Evolutionary conservation across 2,329 filamentous ascomycete species (phyloP).

Genomic region (Nannizzia gypsea): DNA sequence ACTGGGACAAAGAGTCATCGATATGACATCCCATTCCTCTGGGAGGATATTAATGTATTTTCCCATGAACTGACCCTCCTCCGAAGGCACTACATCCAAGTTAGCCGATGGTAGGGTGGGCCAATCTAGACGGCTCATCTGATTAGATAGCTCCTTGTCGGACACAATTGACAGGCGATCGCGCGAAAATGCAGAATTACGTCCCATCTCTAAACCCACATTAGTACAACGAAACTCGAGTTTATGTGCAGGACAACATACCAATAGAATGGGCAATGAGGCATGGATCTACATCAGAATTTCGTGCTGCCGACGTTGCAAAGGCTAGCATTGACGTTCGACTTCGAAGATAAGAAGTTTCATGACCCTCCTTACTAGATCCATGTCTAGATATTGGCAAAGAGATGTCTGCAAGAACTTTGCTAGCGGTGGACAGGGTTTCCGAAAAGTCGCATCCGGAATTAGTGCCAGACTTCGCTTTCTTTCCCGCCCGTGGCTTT

Average conservation of each 20-base stretch:
- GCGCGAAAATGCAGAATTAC: slow-evolving; percentile 31
- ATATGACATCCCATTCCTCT: slow-evolving; percentile 69
- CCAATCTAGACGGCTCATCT: slow-evolving; percentile 40
- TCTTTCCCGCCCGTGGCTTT: slow-evolving; percentile 26
- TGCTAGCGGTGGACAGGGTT: slow-evolving; percentile 27
- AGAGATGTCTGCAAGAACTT: slow-evolving; percentile 25
- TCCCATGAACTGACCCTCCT: slow-evolving; percentile 58
- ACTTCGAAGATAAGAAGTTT: slow-evolving; percentile 29
- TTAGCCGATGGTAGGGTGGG: slow-evolving; percentile 25
- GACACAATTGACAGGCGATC: slow-evolving; percentile 30
- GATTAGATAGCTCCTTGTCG: slow-evolving; percentile 36
- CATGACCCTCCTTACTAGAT: slow-evolving; percentile 31
- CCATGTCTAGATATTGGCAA: slow-evolving; percentile 24
- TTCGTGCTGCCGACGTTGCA: slow-evolving; percentile 25
- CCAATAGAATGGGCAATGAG: slow-evolving; percentile 29
- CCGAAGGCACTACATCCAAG: slow-evolving; percentile 13
- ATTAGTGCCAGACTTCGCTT: slow-evolving; percentile 16
- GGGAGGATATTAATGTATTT: slow-evolving; percentile 82
- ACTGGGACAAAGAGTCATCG: slow-evolving; percentile 70
- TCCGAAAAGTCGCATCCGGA: slow-evolving; percentile 27
- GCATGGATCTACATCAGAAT: slow-evolving; percentile 13
- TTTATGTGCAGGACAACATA: slow-evolving; percentile 14
- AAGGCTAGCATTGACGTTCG: slow-evolving; percentile 33
- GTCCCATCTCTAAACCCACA: slow-evolving; percentile 26
- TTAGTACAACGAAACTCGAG: background rate